Base-by-base conservation (phyloP, 345 rosid species). In the Citrus hindsii region DNA sequence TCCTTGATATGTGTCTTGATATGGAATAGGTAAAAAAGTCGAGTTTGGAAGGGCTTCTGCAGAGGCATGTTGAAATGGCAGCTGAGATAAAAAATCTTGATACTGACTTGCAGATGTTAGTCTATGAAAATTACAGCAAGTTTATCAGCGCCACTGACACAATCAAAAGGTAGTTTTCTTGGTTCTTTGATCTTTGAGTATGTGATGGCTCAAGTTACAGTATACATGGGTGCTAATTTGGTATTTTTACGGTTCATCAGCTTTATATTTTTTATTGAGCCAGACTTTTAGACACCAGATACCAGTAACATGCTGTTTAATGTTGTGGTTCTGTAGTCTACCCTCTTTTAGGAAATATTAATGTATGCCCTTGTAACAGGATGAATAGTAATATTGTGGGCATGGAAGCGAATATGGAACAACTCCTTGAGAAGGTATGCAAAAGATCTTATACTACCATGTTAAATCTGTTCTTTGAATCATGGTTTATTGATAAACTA, bases 121-220 rank as follows among this genome's bases (percentile, higher is more conserved):
- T 94, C 12, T 97, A 94, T 80, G 98, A 97, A 81, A 97, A 97
- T 75, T 97, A 97, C 87, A 97, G 90, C 84, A 93, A 97, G 87
- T 97, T 97, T 81, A 92, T 94, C 81, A 93, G 99, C 76, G 99
- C 99, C 68, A 97, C 99, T 18, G 99, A 97, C 87, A 88, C 99
- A 14, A 97, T 97, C 84, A 94, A 90, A 88, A 88, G 99, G 99
- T 94, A 85, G 35, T 16, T 24, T 65, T 79, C 60, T 21, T 71
- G 12, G 18, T 69, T 76, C 24, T n/a, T 70, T 21, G n/a, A 12
- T 22, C 30, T 64, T 63, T 27, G 40, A 42, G 40, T 63, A 21
- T 24, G 25, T 30, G 33, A 21, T 63, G 59, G 9, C 9, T 28
- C 14, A 16, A 42, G 18, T 4, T 19, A 9, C 22, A 10, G 60